Evolutionary conservation across 495 filamentous ascomycete species (phyloP).

Genomic region (Aspergillus kassunensis): DNA sequence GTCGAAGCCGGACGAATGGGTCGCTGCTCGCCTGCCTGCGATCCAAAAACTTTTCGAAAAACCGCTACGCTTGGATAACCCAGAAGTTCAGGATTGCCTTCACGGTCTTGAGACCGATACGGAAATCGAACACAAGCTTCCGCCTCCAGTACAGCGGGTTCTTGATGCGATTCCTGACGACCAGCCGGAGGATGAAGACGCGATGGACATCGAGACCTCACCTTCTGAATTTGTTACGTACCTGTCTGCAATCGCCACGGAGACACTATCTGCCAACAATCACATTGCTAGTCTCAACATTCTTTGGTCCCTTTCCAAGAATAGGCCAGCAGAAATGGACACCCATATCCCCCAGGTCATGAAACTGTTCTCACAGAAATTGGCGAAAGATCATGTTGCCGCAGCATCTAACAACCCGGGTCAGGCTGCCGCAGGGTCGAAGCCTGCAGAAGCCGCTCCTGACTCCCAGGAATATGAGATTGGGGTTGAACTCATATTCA

Average conservation of each 20-base stretch:
- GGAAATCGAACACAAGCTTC: conserved; percentile 50
- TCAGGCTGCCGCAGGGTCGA: conserved; percentile 34
- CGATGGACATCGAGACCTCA: conserved; percentile 72
- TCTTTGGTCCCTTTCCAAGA: conserved; percentile 83
- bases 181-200: conserved; percentile 80
- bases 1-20: conserved; percentile 84
- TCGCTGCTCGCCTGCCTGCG: conserved; percentile 64
- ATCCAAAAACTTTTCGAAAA: conserved; percentile 92
- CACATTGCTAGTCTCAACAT: conserved; percentile 86
- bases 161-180: conserved; percentile 89
- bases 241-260: conserved; percentile 74
- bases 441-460: conserved; percentile 54
- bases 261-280: conserved; percentile 70
- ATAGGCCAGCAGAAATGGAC: conserved; percentile 80
- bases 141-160: conserved; percentile 71
- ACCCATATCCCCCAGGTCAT: conserved; percentile 82
- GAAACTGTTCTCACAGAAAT: conserved; percentile 88
- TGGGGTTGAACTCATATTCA: conserved; percentile 82
- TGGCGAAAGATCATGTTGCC: conserved; percentile 89
- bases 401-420: conserved; percentile 47
- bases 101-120: conserved; percentile 65
- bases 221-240: conserved; percentile 78
- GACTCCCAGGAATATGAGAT: conserved; percentile 77
- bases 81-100: conserved; percentile 88
- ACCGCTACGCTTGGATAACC: conserved; percentile 75